Evolutionary conservation across 306 rosid species (phyloP).

Genomic region (Rosa rugosa): DNA sequence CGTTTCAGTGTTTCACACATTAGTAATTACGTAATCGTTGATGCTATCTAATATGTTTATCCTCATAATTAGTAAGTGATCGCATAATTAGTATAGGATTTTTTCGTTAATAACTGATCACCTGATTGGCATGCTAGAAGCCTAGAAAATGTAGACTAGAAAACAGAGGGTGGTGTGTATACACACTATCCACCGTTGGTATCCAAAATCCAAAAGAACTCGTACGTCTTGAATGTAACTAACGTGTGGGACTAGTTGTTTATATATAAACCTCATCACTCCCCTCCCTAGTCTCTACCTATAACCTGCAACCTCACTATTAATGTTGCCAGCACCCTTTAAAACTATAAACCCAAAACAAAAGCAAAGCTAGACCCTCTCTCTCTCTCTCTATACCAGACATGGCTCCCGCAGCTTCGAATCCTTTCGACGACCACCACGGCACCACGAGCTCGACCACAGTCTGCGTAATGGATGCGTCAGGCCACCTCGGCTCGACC

Average conservation of each 20-base stretch:
- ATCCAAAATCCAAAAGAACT: not conserved
- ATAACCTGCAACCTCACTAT: not conserved
- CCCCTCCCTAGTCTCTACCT: not conserved
- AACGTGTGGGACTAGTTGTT: constrained; percentile 14
- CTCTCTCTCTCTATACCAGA: not conserved
- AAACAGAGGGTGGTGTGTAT: not conserved
- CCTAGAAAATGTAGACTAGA: not conserved
- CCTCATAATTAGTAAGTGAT: not conserved
- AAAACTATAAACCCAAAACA: not conserved
- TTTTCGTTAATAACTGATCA: not conserved
- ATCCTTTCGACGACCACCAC: constrained; percentile 28
- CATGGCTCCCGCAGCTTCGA: constrained; percentile 51
- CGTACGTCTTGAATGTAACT: not conserved
- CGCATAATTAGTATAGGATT: not conserved
- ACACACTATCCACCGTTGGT: not conserved
- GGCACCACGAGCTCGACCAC: constrained; percentile 20
- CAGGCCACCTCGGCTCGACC: constrained; percentile 51
- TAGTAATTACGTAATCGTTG: not conserved
- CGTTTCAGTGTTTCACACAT: not conserved
- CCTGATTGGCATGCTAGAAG: not conserved
- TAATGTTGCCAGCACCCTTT: constrained; percentile 3
- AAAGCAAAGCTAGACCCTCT: not conserved
- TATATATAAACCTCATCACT: not conserved
- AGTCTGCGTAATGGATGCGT: constrained; percentile 84
- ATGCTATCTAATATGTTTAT: not conserved